Evolutionary conservation across 1,284 basidiomycete species (phyloP).

Genomic region (Chiua sp.): DNA sequence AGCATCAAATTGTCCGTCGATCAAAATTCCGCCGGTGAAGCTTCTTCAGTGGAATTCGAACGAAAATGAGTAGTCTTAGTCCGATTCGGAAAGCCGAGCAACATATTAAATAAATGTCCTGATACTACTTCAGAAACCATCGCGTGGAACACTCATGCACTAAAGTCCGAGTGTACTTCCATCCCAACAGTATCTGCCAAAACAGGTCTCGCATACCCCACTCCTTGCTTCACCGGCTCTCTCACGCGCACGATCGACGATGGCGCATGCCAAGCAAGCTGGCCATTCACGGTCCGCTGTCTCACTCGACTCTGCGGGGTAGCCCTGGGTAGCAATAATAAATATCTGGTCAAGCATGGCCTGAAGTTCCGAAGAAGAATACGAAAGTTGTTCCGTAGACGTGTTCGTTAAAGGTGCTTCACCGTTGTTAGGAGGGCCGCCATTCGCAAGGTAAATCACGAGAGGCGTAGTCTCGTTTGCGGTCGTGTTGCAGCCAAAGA

Average conservation of each 20-base stretch:
- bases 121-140: not conserved
- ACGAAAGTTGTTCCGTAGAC: conserved; percentile 40
- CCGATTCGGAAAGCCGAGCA: too few relatives aligned
- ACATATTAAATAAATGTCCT: not conserved
- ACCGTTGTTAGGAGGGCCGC: conserved; percentile 46
- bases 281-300: conserved; percentile 46
- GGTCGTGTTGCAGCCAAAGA: conserved; percentile 48
- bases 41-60: not conserved
- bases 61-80: too few relatives aligned
- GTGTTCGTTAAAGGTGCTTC: conserved; percentile 47
- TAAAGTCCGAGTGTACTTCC: conserved; percentile 10
- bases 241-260: conserved; percentile 46
- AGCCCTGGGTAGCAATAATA: conserved; percentile 47
- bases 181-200: conserved; percentile 47
- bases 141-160: not conserved
- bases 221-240: conserved; percentile 33
- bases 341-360: conserved; percentile 48
- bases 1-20: not conserved
- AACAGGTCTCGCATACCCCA: conserved; percentile 46
- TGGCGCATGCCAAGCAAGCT: conserved; percentile 49
- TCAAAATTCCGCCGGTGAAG: not conserved
- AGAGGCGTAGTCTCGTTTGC: conserved; percentile 35
- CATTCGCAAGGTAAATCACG: conserved; percentile 48
- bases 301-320: conserved; percentile 17
- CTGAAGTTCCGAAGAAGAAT: conserved; percentile 37